These are phyloP conservation scores for Fusarium sp. DNA, from an alignment of 2,329 filamentous ascomycete species.

Conservation along the genomic window DNA sequence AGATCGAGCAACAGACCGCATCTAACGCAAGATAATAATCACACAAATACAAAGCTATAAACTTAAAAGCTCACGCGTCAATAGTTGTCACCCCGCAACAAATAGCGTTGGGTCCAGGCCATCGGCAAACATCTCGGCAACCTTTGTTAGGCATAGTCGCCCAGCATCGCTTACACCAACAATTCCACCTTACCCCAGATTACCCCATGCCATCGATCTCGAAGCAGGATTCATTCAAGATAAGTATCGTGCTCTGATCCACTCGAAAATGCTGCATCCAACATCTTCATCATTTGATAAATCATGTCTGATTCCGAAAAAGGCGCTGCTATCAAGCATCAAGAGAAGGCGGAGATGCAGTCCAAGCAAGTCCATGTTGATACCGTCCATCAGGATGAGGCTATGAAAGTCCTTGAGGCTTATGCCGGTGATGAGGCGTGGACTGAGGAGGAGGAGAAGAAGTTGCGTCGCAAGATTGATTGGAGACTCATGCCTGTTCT, in stretches of 20 bases:
- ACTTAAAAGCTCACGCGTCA: not conserved
- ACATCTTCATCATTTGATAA: not conserved
- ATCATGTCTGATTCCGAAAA: conserved; percentile 38
- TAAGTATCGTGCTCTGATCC: conserved; percentile 27
- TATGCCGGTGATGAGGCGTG: conserved; percentile 57
- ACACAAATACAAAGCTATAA: not conserved
- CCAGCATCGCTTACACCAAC: not conserved
- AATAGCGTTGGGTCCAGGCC: conserved; percentile 2
- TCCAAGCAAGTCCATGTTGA: conserved; percentile 15
- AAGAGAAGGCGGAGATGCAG: conserved; percentile 8
- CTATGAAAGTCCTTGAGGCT: conserved; percentile 52
- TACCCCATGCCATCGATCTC: not conserved
- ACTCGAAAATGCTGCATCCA: not conserved
- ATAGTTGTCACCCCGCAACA: not conserved
- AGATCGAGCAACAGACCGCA: not conserved
- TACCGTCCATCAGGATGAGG: conserved; percentile 42
- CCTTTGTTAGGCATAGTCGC: conserved; percentile 12
- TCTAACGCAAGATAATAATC: not conserved
- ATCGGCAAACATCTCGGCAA: conserved; percentile 18
- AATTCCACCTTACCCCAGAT: conserved; percentile 14
- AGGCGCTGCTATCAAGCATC: conserved; percentile 12
- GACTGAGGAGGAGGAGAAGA: conserved; percentile 56
- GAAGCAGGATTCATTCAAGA: conserved; percentile 1
- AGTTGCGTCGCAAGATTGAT: conserved; percentile 48
- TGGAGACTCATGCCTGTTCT: conserved; percentile 57